Base-by-base conservation (phyloP, 1,284 basidiomycete species). In the Thecaphora thlaspeos region DNA sequence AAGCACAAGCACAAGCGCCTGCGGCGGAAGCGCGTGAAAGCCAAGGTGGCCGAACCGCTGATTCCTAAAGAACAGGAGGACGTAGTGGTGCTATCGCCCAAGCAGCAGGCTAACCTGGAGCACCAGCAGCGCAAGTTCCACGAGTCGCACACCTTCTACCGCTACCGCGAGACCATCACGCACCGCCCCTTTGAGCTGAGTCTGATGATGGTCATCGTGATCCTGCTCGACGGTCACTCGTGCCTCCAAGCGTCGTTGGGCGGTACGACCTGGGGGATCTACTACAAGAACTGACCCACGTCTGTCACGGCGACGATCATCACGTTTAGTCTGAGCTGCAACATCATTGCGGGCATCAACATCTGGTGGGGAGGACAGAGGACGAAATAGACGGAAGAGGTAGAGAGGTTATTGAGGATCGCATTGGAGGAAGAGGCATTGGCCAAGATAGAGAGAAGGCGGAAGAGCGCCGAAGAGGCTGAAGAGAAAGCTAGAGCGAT, bases 151-250 rank as follows among this genome's bases (percentile, higher is more conserved):
- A 74, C 71, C 1, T 93, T 90, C 88, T 93, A 93, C 78, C 82
- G 88, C 38, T 85, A 89, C 8, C 89, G 91, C 77, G 89, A 88
- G 38, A 91, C 89, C 4, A 86, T 87, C 50, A 91, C 90, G 0
- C 90, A 92, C 76, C 81, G 86, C 44, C 89, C 89, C 5, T 91
- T 91, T 88, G 67, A 71, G 19, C 63, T 84, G 86, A 62, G 36
- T 30, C 50, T 54, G 15, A 60, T 59, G 55, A 68, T 64, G 51
- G 39, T 48, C 10, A 61, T 68, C 23, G 60, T 72, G 45, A 68
- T 70, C 19, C 51, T 68, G 23, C 65, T 76, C 18, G 74, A 76
- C 38, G 61, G 65, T 34, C 73, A 74, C 51, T 68, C 68, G 55
- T 71, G 52, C 32, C 51, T 87, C 82, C 69, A 83, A 81, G 54